A percentile compares a stretch with the other conserved stretches of the same genome.
phyloP scores from a whole-genome alignment of 2,329 filamentous ascomycete genomes.

The Aspergillus fijiensis region DNA sequence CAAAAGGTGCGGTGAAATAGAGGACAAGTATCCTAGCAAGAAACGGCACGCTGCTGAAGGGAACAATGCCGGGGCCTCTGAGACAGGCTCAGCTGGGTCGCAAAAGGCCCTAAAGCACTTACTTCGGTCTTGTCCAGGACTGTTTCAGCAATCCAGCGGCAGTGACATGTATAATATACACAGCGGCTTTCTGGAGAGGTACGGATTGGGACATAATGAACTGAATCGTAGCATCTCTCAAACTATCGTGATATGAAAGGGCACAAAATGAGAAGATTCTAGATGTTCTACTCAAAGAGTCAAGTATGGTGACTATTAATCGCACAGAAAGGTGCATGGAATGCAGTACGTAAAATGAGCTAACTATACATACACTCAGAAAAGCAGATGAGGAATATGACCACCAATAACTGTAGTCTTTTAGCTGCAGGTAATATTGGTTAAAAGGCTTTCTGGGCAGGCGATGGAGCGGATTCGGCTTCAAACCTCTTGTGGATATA shows the following conservation, averaged over 20 bases:
- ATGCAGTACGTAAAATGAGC: neutral
- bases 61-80: neutral
- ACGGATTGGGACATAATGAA: neutral
- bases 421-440: neutral
- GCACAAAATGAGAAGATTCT: neutral
- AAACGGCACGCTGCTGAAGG: neutral
- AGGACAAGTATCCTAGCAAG: slow-evolving; percentile 3
- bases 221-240: neutral
- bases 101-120: slow-evolving; percentile 3
- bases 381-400: slow-evolving; percentile 2
- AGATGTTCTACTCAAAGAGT: neutral
- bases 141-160: neutral
- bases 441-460: neutral
- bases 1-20: neutral
- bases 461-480: slow-evolving; percentile 1
- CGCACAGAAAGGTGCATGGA: neutral
- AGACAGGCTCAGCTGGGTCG: neutral
- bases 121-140: neutral
- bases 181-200: neutral
- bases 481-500: too few species aligned
- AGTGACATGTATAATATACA: neutral
- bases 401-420: neutral
- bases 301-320: slow-evolving; percentile 1
- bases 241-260: neutral
- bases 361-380: neutral